phyloP scores from a whole-genome alignment of 2,329 filamentous ascomycete genomes.

The Truncatella angustata region DNA sequence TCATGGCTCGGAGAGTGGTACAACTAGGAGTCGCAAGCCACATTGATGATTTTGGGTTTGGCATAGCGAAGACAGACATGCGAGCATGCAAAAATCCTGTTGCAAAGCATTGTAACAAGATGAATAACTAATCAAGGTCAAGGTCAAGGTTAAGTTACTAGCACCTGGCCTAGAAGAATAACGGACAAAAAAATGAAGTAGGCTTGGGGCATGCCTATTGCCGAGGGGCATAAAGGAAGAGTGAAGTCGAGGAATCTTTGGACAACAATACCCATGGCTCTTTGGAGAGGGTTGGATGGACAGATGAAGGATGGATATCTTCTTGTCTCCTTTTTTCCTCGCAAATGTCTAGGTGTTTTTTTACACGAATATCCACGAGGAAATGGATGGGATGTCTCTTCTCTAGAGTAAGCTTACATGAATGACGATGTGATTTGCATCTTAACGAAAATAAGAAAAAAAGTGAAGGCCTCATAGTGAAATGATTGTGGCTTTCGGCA shows the following conservation, averaged over 20 bases:
- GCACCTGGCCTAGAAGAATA: background rate
- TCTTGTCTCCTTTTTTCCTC: background rate
- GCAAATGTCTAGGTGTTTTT: background rate
- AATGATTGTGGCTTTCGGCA: too few relatives aligned
- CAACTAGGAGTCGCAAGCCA: background rate
- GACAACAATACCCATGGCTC: background rate
- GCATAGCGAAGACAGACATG: conserved; percentile 1
- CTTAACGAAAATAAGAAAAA: too few relatives aligned
- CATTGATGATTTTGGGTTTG: background rate
- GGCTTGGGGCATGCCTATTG: background rate
- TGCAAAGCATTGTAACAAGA: background rate
- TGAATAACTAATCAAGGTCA: background rate
- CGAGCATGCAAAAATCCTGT: background rate
- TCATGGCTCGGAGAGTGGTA: background rate
- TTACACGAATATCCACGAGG: background rate
- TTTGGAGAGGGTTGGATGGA: conserved; percentile 8
- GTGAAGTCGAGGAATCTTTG: background rate
- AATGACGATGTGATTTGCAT: conserved; percentile 5
- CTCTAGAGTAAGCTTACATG: conserved; percentile 5
- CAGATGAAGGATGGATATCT: conserved; percentile 7
- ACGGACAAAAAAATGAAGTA: background rate
- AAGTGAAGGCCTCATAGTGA: too few relatives aligned
- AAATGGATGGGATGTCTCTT: conserved; percentile 8
- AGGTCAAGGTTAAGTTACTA: background rate
- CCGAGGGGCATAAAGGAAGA: background rate